Conservation (phyloP, 73 alveolate genomes). For the Stentor coeruleus region DNA sequence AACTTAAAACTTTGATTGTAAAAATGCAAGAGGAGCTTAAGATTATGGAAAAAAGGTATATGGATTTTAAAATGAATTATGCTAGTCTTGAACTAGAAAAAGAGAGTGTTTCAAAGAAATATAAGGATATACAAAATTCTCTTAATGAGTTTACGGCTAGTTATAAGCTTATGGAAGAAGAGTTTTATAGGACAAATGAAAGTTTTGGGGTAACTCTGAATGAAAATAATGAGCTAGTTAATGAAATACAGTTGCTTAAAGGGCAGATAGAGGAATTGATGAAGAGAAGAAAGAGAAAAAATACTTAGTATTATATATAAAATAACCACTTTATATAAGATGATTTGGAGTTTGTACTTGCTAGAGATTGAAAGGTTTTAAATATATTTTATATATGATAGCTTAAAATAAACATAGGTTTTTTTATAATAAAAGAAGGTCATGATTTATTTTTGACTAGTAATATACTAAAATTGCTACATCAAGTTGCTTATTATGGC, state of each 20-base stretch:
- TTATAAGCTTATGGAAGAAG: constrained; percentile 1
- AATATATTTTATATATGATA: too few species aligned
- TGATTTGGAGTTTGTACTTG: neutral
- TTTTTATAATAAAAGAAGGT: too few species aligned
- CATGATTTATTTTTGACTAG: too few species aligned
- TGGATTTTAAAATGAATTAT: neutral
- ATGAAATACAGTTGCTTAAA: neutral
- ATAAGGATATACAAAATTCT: neutral
- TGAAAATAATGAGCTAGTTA: neutral
- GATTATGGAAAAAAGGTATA: neutral
- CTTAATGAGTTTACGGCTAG: neutral
- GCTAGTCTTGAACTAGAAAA: constrained; percentile 9
- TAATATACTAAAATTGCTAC: too few species aligned
- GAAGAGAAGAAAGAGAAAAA: neutral
- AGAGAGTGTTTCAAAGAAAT: neutral
- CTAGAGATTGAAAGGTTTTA: too few species aligned
- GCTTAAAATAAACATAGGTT: too few species aligned
- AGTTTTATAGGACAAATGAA: neutral
- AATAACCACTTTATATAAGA: too few species aligned
- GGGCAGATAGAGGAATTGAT: neutral
- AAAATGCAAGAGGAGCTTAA: constrained; percentile 1
- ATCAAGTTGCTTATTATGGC: too few species aligned
- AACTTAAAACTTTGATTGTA: neutral
- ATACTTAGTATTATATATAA: too few species aligned
- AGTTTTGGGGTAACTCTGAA: neutral